Conservation (phyloP, 352 stramenopile species). For the Elongisporangium prolatum region DNA sequence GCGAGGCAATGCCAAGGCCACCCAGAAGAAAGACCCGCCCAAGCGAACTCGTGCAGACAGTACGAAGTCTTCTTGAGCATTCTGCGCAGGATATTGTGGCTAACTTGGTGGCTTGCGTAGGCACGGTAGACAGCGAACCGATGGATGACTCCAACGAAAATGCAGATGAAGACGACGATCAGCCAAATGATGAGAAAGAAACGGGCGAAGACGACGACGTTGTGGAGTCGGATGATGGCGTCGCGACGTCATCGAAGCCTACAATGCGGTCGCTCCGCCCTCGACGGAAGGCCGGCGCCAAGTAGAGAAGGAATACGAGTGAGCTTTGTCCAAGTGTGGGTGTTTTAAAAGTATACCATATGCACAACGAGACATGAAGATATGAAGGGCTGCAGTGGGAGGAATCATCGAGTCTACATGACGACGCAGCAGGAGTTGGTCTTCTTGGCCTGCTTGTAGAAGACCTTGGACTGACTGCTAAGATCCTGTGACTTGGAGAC, state of each 20-base stretch:
- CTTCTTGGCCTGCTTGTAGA: constrained; percentile 99
- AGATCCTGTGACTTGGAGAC: constrained; percentile 98
- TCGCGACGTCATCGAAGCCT: constrained; percentile 18
- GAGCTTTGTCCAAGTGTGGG: neutral
- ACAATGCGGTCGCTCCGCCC: constrained; percentile 52
- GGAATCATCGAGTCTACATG: constrained; percentile 51
- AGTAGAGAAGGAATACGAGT: constrained; percentile 20
- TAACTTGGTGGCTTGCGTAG: neutral
- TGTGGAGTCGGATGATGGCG: constrained; percentile 42
- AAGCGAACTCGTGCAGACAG: neutral
- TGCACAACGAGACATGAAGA: constrained; percentile 24
- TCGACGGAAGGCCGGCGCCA: constrained; percentile 34
- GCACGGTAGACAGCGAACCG: constrained; percentile 1
- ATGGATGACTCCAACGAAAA: constrained; percentile 12
- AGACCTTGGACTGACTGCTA: constrained; percentile 98
- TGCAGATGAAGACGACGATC: constrained; percentile 17
- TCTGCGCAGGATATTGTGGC: neutral
- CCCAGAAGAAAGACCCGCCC: neutral
- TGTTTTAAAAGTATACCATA: constrained; percentile 41
- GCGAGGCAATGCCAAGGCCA: neutral
- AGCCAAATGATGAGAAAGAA: constrained; percentile 17
- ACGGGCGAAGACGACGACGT: constrained; percentile 37
- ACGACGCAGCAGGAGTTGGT: constrained; percentile 98
- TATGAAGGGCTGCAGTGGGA: constrained; percentile 13
- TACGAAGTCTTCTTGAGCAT: neutral